Conservation (phyloP, 441 rosid genomes). For the Arabidopsis hybrid region DNA sequence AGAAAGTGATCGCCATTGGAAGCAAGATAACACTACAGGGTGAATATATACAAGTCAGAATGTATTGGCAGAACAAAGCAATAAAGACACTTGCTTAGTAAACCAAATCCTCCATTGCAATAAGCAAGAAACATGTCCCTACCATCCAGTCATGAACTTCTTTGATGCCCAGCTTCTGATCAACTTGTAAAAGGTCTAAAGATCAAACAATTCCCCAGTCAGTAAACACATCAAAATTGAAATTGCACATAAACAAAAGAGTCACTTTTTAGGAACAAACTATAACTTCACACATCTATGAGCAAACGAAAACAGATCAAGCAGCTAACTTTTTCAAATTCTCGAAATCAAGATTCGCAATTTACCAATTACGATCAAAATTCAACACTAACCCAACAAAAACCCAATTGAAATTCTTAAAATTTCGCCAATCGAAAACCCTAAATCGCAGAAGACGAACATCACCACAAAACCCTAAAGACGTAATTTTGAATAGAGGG, state of each 20-base stretch:
- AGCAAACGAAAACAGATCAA: background rate
- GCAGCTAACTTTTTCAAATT: slow-evolving; percentile 22
- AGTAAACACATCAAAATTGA: background rate
- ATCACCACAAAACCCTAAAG: slow-evolving; percentile 21
- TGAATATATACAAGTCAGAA: background rate
- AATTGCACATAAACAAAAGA: slow-evolving; percentile 3
- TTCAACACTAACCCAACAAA: background rate
- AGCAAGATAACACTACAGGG: slow-evolving; percentile 83
- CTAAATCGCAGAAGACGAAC: slow-evolving; percentile 22
- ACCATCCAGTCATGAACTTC: slow-evolving; percentile 99
- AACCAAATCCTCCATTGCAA: background rate
- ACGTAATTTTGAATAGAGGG: background rate
- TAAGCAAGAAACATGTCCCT: slow-evolving; percentile 32
- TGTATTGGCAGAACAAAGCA: background rate
- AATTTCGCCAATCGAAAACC: slow-evolving; percentile 18
- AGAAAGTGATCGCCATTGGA: slow-evolving; percentile 94
- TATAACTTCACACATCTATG: background rate
- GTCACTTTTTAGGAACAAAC: slow-evolving; percentile 18
- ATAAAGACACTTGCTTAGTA: background rate
- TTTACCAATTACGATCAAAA: background rate
- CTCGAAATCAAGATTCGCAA: background rate
- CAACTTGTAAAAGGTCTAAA: slow-evolving; percentile 90
- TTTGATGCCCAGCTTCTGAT: slow-evolving; percentile 97
- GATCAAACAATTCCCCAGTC: slow-evolving; percentile 10
- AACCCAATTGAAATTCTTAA: background rate